Conservation (phyloP, 805 yeast species). For the Grigorovia transvaalensis region DNA sequence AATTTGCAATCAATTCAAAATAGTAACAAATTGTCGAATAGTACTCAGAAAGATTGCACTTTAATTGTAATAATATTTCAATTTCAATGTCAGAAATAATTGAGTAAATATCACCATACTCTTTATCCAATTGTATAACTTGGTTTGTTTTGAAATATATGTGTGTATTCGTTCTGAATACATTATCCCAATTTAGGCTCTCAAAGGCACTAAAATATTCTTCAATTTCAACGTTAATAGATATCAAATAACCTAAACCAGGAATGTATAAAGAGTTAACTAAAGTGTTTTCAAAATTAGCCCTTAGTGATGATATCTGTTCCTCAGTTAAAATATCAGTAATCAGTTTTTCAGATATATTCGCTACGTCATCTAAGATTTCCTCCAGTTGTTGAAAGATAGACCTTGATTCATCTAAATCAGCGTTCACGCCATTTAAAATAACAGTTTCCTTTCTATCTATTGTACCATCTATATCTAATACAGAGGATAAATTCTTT, state of each 20-base stretch:
- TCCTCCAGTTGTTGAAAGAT: constrained; percentile 28
- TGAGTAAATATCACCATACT: constrained; percentile 35
- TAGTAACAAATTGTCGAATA: constrained; percentile 8
- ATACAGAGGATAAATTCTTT: constrained; percentile 17
- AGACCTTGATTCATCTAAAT: constrained; percentile 20
- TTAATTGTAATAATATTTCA: constrained; percentile 31
- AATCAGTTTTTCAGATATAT: constrained; percentile 5
- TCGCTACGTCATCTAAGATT: constrained; percentile 18
- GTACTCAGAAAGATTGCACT: constrained; percentile 13
- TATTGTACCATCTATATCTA: constrained; percentile 32
- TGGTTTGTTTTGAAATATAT: constrained; percentile 29
- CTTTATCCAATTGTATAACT: constrained; percentile 27
- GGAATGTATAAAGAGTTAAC: constrained; percentile 36
- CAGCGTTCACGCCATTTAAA: constrained; percentile 22
- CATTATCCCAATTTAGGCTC: constrained; percentile 26
- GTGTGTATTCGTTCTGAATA: constrained; percentile 31
- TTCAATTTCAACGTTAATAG: constrained; percentile 13
- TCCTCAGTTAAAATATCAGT: constrained; percentile 8
- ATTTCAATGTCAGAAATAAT: constrained; percentile 33
- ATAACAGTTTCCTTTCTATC: constrained; percentile 23
- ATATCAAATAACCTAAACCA: constrained; percentile 35
- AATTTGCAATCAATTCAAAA: constrained; percentile 24
- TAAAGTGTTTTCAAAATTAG: constrained; percentile 6
- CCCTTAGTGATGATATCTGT: constrained; percentile 1
- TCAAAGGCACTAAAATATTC: background rate